Base-by-base conservation (phyloP, 1,284 basidiomycete species). In the Apiotrichum gracile region DNA sequence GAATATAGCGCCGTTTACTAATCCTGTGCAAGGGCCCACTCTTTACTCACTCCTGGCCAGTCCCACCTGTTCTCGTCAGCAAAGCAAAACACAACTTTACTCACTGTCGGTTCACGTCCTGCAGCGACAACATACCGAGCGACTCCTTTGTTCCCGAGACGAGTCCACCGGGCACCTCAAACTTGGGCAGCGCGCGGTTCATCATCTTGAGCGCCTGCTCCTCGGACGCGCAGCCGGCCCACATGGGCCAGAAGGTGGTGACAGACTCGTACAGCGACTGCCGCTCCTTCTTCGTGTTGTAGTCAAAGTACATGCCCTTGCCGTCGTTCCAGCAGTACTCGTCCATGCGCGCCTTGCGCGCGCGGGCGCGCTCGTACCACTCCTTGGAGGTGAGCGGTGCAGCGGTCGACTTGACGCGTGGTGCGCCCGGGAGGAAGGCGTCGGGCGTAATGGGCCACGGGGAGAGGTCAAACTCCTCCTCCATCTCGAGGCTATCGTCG, bases 101-200 rank as follows among this genome's bases (percentile, higher is more conserved):
- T 94, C 94, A 97, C 73, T 97, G 96, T 63, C 96, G 88, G 77
- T 97, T 97, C n/a, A 96, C 96, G 44, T 94, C 81, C 68, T 96
- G 90, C 49, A 97, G 80, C 16, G 91, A 92, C 61, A 98, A 92
- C 73, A 88, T 88, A 43, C 94, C 94, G 55, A 94, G 83, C 44
- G 92, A 97, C 74, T 93, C 90, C 68, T 97, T 94, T 1, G 96
- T 97, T 50, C 94, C 94, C 13, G 92, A 90, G 5, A 96, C 91
- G 21, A 98, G 79, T n/a, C 94, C 94, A 37, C 94, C 94, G 13
- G 91, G 82, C 19, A 90, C 92, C 73, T 98, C 94, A 65, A 98
- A 97, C 78, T 96, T 96, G 77, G 86, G 85, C 67, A 98, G 75
- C 22, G 91, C 91, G 52, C 88, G 80, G 25, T 78, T 90, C 86